Evolutionary conservation across 129 eudicot genomes (phyloP).

Genomic region (Chrysanthemum seticuspe): DNA sequence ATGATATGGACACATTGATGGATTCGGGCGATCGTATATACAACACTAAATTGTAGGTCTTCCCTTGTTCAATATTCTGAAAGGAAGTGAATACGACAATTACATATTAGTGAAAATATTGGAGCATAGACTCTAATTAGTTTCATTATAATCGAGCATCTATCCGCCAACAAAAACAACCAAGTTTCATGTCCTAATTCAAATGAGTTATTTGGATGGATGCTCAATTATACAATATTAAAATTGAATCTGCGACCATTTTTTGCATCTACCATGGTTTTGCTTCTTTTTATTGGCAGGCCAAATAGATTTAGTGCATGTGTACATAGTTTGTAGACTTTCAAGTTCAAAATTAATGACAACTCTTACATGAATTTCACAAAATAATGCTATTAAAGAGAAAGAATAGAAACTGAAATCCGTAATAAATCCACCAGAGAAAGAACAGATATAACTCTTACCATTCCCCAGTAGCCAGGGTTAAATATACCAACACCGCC

Average conservation of each 20-base stretch:
- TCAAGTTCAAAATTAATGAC: background rate
- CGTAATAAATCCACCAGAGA: background rate
- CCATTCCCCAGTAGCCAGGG: slow-evolving; percentile 99
- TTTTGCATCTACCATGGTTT: background rate
- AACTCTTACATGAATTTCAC: background rate
- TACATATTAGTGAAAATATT: background rate
- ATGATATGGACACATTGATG: slow-evolving; percentile 44
- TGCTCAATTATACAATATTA: too few species aligned
- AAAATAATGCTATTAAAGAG: background rate
- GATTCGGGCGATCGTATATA: slow-evolving; percentile 57
- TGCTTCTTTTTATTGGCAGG: background rate
- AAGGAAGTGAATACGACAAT: slow-evolving; percentile 5
- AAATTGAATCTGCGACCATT: too few species aligned
- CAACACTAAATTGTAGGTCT: slow-evolving; percentile 65
- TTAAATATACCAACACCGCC: slow-evolving; percentile 95
- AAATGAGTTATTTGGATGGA: too few species aligned
- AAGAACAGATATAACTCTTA: slow-evolving; percentile 27
- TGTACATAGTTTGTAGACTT: background rate
- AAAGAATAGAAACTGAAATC: background rate
- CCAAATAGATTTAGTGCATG: background rate
- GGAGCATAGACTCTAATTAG: slow-evolving; percentile 6
- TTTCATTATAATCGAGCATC: too few species aligned
- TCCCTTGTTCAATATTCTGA: slow-evolving; percentile 93
- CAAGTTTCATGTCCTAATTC: too few species aligned
- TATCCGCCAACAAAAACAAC: too few species aligned